Evolutionary conservation across 169 alveolate species (phyloP), one percentile per base, ranked within the genome.

Genomic region (Theileria parva): DNA sequence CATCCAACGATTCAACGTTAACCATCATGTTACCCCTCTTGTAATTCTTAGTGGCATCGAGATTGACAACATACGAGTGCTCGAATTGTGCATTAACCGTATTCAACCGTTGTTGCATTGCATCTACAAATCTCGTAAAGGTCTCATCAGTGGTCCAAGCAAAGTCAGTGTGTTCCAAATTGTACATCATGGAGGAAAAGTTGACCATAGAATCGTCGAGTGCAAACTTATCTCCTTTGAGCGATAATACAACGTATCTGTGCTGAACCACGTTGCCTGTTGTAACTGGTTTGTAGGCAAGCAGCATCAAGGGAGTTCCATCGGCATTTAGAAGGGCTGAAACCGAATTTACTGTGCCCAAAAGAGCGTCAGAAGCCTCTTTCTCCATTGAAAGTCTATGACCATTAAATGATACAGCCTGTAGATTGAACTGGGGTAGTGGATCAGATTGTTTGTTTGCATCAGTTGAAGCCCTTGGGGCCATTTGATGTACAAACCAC

Each of bases 361-460:
- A n/a, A 19, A 57, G 37, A 13, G 53, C 53, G 3, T 57, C 66
- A 21, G 66, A 57, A 8, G 66, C 66, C 21, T 57, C 66, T 8
- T 57, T n/a, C 27, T 11, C 34, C 66, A 57, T 8, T 8, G 66
- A 25, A 8, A 57, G 66, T 57, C 37, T 57, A 15, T 6, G 15
- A 8, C 66, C 66, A 32, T 57, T 57, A 19, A 57, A n/a, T 9
- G 37, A 21, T 25, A 57, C 13, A 11, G 37, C 34, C 66, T 57
- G 37, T 25, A 57, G 66, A 9, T 57, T 57, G 66, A 57, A 57
- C 66, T 57, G 37, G 37, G 66, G 66, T 8, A 57, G 66, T 25
- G 28, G 66, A 21, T 57, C 66, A 19, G 32, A 57, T 44, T 4
- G 12, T 44, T 44, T 44, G 27, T 4, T 57, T 8, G 28, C 11